Base-by-base conservation (phyloP, 2,329 filamentous ascomycete genomes). In the Penicillium sp. region DNA sequence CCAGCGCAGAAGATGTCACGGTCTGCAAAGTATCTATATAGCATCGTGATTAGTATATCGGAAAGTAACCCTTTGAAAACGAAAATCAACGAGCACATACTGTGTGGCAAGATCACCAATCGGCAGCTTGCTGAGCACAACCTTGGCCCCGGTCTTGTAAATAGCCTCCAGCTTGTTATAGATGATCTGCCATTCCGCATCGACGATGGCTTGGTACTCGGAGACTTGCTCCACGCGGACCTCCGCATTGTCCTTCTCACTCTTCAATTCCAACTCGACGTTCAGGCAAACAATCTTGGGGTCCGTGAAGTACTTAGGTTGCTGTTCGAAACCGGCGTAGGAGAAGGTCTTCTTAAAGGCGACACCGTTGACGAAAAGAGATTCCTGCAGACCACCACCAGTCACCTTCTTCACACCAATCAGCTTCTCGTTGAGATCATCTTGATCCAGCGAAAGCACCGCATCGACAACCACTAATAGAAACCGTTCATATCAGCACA, bases 331-430 rank as follows among this genome's bases (percentile, higher is more conserved):
- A 71, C 94, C 94, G 66, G 94, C 94, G 73, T 99, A 99, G 48
- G 93, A 92, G 77, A 99, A 99, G 5, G 94, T 99, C 86, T 99
- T 99, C 83, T 97, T 97, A 83, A 99, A 99, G 31, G 94, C 93
- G 59, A 99, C 94, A 71, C 94, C 94, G 75, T 97, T 94, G 71
- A 99, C 89, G 77, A 97, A 97, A 36, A 96, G 85, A 2, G 93
- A 97, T 60, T 97, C 94, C 69, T 96, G 94, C 28, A 99, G 85
- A 33, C 91, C 96, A 74, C 94, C 94, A 70, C 94, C 94, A 34
- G 92, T 93, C 60, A 99, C 92, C 81, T 97, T 97, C 84, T 99
- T 99, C 74, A 97, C 86, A 58, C 94, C 94, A 69, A 99, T 99
- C 68, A 97, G 86, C 75, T 93, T 97, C 77, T 97, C 93, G 81